Conservation (phyloP, 495 filamentous ascomycete genomes). For the Hypoxylon intermedium region DNA sequence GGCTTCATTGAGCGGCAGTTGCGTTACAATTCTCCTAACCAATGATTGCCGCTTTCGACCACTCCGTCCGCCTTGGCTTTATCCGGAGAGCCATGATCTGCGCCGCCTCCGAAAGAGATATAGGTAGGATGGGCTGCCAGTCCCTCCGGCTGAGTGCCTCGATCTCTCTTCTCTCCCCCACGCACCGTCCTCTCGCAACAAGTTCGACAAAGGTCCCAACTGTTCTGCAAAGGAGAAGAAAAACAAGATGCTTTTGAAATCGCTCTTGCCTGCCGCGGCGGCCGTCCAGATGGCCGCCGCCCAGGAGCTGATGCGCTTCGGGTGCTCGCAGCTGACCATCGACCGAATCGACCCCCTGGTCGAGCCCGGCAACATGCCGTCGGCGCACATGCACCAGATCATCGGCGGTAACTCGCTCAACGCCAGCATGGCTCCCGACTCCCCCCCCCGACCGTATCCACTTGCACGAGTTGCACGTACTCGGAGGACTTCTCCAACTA, state of each 20-base stretch:
- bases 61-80: slow-evolving; percentile 36
- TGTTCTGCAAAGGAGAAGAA: neutral
- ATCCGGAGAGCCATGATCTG: slow-evolving; percentile 31
- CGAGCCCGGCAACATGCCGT: slow-evolving; percentile 48
- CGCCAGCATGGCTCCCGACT: slow-evolving; percentile 47
- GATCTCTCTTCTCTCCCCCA: slow-evolving; percentile 8
- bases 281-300: slow-evolving; percentile 43
- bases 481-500: slow-evolving; percentile 55
- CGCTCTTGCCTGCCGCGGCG: slow-evolving; percentile 41
- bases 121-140: slow-evolving; percentile 20
- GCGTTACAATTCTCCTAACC: slow-evolving; percentile 11
- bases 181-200: slow-evolving; percentile 1
- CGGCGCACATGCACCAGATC: slow-evolving; percentile 53
- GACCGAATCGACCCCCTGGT: slow-evolving; percentile 54
- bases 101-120: slow-evolving; percentile 28
- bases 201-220: neutral
- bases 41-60: slow-evolving; percentile 15
- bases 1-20: slow-evolving; percentile 36
- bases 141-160: slow-evolving; percentile 9
- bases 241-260: slow-evolving; percentile 40
- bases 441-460: slow-evolving; percentile 44
- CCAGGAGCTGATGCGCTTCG: slow-evolving; percentile 57
- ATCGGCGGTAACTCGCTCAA: slow-evolving; percentile 54
- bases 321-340: slow-evolving; percentile 53
- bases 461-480: slow-evolving; percentile 51